Evolutionary conservation across 2,329 filamentous ascomycete genomes (phyloP).

Genomic region (Laburnicola sp.): DNA sequence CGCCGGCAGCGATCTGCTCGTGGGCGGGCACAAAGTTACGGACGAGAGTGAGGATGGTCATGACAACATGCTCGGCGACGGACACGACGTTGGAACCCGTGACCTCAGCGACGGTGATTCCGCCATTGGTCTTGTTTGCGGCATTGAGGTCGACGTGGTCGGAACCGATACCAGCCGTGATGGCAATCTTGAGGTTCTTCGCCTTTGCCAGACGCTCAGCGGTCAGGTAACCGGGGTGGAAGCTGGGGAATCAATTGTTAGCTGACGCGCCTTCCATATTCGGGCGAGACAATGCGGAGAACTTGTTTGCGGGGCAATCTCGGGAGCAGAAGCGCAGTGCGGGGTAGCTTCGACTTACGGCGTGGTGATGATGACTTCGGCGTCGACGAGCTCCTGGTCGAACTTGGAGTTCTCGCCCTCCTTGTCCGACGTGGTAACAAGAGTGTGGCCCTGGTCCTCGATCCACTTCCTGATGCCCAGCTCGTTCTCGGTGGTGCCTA

Average conservation of each 20-base stretch:
- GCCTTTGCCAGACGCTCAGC: constrained; percentile 95
- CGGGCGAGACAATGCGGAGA: constrained; percentile 14
- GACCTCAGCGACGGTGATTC: constrained; percentile 95
- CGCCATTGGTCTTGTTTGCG: constrained; percentile 97
- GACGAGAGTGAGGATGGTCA: constrained; percentile 95
- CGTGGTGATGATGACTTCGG: constrained; percentile 98
- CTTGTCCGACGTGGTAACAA: constrained; percentile 97
- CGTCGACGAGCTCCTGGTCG: constrained; percentile 93
- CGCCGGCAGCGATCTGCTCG: constrained; percentile 84
- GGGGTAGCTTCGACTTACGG: constrained; percentile 67
- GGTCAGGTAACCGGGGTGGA: constrained; percentile 97
- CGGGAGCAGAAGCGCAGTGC: constrained; percentile 19
- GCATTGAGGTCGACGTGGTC: constrained; percentile 97
- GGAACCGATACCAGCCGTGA: constrained; percentile 97
- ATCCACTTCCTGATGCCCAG: constrained; percentile 97
- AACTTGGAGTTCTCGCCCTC: constrained; percentile 91
- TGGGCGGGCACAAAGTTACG: constrained; percentile 99
- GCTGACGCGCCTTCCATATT: constrained; percentile 17
- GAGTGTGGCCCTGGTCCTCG: constrained; percentile 92
- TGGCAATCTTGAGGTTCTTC: constrained; percentile 97
- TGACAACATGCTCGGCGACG: constrained; percentile 97
- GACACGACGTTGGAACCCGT: constrained; percentile 98
- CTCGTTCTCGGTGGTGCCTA: constrained; percentile 98
- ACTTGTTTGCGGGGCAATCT: constrained; percentile 38
- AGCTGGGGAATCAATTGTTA: constrained; percentile 57